A percentile compares a stretch with the other conserved stretches of the same genome.
phyloP scores from a whole-genome alignment of 2,329 filamentous ascomycete genomes.

The Aspergillus vadensis region DNA sequence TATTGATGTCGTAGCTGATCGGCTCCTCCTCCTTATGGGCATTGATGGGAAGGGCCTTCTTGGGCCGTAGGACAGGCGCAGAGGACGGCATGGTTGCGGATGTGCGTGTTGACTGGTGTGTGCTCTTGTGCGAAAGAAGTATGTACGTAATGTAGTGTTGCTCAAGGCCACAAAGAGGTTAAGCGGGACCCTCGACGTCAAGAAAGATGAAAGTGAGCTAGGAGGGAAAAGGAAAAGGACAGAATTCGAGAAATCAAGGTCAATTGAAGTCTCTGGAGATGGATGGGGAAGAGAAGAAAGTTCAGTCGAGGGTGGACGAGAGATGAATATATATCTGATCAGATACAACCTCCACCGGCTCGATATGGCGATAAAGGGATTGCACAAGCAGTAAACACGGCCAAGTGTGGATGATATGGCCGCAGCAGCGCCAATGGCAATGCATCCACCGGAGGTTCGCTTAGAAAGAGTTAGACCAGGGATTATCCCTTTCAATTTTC shows the following conservation, averaged over 20 bases:
- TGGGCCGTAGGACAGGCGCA: slow-evolving; percentile 32
- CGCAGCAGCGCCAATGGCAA: slow-evolving; percentile 21
- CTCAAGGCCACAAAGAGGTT: not conserved
- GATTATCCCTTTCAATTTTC: slow-evolving; percentile 30
- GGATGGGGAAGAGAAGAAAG: slow-evolving; percentile 10
- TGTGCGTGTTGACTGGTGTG: not conserved
- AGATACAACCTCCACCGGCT: slow-evolving; percentile 10
- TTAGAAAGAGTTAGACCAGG: slow-evolving; percentile 21
- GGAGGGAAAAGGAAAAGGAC: slow-evolving; percentile 1
- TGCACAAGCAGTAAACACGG: slow-evolving; percentile 17
- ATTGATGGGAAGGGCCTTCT: slow-evolving; percentile 28
- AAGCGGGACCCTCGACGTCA: not conserved
- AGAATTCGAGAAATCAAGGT: not conserved
- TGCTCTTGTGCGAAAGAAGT: not conserved
- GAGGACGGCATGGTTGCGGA: slow-evolving; percentile 35
- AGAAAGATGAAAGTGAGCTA: not conserved
- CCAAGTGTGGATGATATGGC: slow-evolving; percentile 25
- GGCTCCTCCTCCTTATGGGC: slow-evolving; percentile 34
- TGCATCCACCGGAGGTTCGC: slow-evolving; percentile 24
- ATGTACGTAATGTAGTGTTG: not conserved
- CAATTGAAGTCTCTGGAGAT: not conserved
- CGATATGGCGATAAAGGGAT: slow-evolving; percentile 11
- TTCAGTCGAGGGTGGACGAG: not conserved
- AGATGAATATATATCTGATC: slow-evolving; percentile 10
- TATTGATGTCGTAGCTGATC: slow-evolving; percentile 52